Conservation (phyloP, 2,329 filamentous ascomycete species). For the Diaporthe capsici region DNA sequence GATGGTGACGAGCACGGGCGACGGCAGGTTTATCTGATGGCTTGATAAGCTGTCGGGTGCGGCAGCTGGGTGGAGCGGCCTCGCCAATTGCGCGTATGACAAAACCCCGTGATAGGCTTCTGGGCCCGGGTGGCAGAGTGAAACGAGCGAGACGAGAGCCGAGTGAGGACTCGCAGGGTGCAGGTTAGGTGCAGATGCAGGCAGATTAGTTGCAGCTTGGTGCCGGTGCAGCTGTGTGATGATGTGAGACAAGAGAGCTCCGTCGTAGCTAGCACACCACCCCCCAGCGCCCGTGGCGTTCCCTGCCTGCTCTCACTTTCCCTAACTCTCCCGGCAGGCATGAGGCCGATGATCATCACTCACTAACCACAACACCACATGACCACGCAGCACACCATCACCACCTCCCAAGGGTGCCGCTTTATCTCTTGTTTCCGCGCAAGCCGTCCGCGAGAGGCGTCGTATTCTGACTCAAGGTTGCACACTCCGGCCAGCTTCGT, state of each 20-base stretch:
- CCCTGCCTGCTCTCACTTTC: not conserved
- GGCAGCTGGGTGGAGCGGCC: constrained; percentile 22
- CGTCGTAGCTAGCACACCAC: constrained; percentile 22
- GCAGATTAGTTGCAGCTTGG: not conserved
- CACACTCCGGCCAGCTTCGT: constrained; percentile 20
- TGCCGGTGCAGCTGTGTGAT: constrained; percentile 35
- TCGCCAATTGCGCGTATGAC: constrained; percentile 42
- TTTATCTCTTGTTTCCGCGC: constrained; percentile 35
- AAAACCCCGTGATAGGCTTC: constrained; percentile 39
- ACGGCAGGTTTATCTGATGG: constrained; percentile 31
- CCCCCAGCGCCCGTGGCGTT: constrained; percentile 17
- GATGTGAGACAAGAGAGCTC: constrained; percentile 39
- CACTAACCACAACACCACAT: constrained; percentile 32
- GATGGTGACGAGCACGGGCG: constrained; percentile 6
- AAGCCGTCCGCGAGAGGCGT: constrained; percentile 33
- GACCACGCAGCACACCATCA: constrained; percentile 42
- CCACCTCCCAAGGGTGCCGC: constrained; percentile 8
- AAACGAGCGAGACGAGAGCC: constrained; percentile 4
- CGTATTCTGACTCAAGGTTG: constrained; percentile 37
- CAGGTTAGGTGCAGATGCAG: not conserved
- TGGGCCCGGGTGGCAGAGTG: not conserved
- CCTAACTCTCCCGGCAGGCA: constrained; percentile 35
- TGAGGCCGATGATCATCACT: constrained; percentile 1
- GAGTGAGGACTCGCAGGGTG: not conserved
- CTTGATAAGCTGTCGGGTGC: constrained; percentile 24